Evolutionary conservation across 2,329 filamentous ascomycete species (phyloP).

Genomic region (Nemania sp.): DNA sequence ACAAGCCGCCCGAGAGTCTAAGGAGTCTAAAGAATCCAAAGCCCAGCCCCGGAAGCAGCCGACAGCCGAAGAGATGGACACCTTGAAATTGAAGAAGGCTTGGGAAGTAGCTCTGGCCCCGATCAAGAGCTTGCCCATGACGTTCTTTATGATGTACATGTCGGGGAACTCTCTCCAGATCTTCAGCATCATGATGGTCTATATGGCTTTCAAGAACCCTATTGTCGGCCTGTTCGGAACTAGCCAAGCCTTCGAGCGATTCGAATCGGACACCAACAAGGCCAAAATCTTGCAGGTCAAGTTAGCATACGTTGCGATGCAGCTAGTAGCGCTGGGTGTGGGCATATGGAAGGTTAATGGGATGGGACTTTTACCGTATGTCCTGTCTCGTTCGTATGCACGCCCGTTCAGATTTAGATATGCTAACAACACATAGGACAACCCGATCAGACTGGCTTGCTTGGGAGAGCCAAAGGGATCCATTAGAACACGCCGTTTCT

Average conservation of each 20-base stretch:
- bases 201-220: slow-evolving; percentile 98
- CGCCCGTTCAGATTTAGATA: background rate
- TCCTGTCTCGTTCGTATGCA: slow-evolving; percentile 32
- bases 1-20: slow-evolving; percentile 54
- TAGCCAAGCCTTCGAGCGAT: slow-evolving; percentile 86
- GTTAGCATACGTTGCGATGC: slow-evolving; percentile 83
- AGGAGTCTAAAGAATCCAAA: slow-evolving; percentile 55
- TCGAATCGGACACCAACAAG: slow-evolving; percentile 80
- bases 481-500: slow-evolving; percentile 68
- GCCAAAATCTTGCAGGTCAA: slow-evolving; percentile 80
- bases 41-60: slow-evolving; percentile 65
- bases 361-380: slow-evolving; percentile 92
- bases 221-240: slow-evolving; percentile 82
- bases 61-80: slow-evolving; percentile 86
- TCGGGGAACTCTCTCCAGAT: slow-evolving; percentile 97
- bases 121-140: slow-evolving; percentile 95
- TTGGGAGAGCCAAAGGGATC: slow-evolving; percentile 80
- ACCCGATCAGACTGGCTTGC: slow-evolving; percentile 97
- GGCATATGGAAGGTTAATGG: slow-evolving; percentile 96
- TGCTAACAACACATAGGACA: slow-evolving; percentile 63
- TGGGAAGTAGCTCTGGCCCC: slow-evolving; percentile 96
- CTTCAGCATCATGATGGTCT: slow-evolving; percentile 99
- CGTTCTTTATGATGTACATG: slow-evolving; percentile 99
- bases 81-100: slow-evolving; percentile 95
- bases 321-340: slow-evolving; percentile 79